Percentiles rank a stretch among this genome's conserved stretches.
Conservation (phyloP, 306 rosid genomes). For the Cicer bijugum region DNA sequence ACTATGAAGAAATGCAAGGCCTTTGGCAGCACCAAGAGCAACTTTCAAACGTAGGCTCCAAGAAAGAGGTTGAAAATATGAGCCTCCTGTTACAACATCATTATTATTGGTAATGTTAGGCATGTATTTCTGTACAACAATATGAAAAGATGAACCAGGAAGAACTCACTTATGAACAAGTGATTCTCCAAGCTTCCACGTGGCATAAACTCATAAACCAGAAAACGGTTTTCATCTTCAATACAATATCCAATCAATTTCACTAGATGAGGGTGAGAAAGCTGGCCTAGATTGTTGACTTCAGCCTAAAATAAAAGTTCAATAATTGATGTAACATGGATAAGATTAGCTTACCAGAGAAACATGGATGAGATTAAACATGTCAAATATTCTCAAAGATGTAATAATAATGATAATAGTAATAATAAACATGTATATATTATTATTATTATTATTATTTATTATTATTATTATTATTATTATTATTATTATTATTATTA, state of each 20-base stretch:
- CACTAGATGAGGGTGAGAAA: constrained; percentile 69
- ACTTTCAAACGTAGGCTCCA: constrained; percentile 74
- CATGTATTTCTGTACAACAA: constrained; percentile 28
- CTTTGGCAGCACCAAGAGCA: constrained; percentile 76
- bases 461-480: no score
- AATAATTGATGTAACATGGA: constrained; percentile 1
- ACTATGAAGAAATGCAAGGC: constrained; percentile 71
- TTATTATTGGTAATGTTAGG: constrained; percentile 29
- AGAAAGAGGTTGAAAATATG: constrained; percentile 76
- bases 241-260: constrained; percentile 68
- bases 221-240: constrained; percentile 62
- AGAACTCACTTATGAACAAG: constrained; percentile 68
- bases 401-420: neutral
- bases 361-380: constrained; percentile 9
- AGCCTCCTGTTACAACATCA: constrained; percentile 57
- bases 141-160: constrained; percentile 6
- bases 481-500: no score
- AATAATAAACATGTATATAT: no score
- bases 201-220: constrained; percentile 71
- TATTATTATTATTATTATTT: no score
- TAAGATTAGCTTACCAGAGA: constrained; percentile 30
- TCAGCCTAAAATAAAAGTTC: constrained; percentile 51
- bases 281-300: constrained; percentile 63
- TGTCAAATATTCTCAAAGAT: constrained; percentile 13
- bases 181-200: constrained; percentile 83